Base-by-base conservation (phyloP, 768 basidiomycete genomes). In the Cyclocybe cylindracea region DNA sequence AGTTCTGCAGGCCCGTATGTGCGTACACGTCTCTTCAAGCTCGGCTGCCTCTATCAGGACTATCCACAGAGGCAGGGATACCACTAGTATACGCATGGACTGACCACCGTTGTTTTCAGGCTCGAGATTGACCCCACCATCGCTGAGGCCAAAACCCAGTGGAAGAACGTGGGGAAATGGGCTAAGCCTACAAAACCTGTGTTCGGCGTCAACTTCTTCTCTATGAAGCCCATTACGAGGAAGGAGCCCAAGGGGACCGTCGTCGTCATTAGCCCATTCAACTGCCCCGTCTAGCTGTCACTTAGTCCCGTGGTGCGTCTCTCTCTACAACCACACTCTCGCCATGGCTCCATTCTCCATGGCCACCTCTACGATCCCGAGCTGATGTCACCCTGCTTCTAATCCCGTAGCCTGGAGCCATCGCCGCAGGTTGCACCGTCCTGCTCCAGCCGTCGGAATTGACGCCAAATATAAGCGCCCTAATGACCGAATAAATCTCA, bases 241-340 rank as follows among this genome's bases (percentile, higher is more conserved):
- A 88, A 90, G 60, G 87, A 90, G 57, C 77, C 92, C 40, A 94
- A 93, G 64, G 89, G 89, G 2, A 78, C 84, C 24, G 78, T 86
- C 0, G 69, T 90, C 43, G 79, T 88, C 58, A 85, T 91, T 48
- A 74, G 73, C 32, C 86, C 88, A 0, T 90, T 88, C 77, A 91
- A 90, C 66, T 89, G 86, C 61, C 90, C 89, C 0, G 53, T 90
- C 10, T 85, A 76, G 74, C 66, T 87, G 47, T 65, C 77, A 0
- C 35, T 89, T 7, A 70, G 74, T 0, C 86, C 87, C 9, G 53
- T 92, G 56, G 86, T 87, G 51, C 16, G 79, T 65, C 29, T 34
- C 32, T 44, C 32, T 40, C 14, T 13, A 48, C n/a, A 32, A 44
- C 11, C 34, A 5, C n/a, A 1, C 13, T 24, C 10, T 11, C 33